phyloP scores from a whole-genome alignment of 2,329 filamentous ascomycete species.

The Monosporascus sp. region DNA sequence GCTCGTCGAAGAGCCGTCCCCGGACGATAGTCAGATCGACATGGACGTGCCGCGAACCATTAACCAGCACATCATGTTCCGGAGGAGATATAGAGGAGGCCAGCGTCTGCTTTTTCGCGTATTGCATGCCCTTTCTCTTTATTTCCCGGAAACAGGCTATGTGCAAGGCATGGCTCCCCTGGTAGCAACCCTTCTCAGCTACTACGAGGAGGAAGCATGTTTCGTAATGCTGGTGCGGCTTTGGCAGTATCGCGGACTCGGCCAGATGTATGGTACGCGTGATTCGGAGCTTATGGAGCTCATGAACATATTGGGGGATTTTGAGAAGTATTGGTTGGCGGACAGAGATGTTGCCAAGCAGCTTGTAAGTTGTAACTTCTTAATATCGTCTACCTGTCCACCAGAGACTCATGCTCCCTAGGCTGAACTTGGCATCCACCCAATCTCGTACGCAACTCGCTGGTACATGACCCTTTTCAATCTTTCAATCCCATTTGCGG shows the following conservation, averaged over 20 bases:
- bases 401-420: constrained; percentile 26
- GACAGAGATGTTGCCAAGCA: constrained; percentile 73
- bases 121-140: constrained; percentile 83
- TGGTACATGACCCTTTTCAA: constrained; percentile 99
- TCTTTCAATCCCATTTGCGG: constrained; percentile 88
- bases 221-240: constrained; percentile 97
- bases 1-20: constrained; percentile 67
- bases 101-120: constrained; percentile 90
- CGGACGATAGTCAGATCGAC: constrained; percentile 95
- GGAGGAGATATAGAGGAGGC: constrained; percentile 82
- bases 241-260: constrained; percentile 83
- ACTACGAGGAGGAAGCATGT: constrained; percentile 90
- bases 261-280: constrained; percentile 59
- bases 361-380: constrained; percentile 54
- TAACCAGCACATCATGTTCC: constrained; percentile 95
- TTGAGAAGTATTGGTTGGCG: constrained; percentile 77
- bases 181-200: constrained; percentile 87
- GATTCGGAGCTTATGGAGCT: constrained; percentile 77
- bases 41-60: constrained; percentile 94
- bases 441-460: constrained; percentile 89
- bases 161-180: constrained; percentile 97
- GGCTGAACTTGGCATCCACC: constrained; percentile 72
- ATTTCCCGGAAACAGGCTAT: constrained; percentile 87
- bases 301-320: constrained; percentile 79
- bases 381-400: background rate